Evolutionary conservation across 805 yeast species (phyloP).

Genomic region (Cyberlindnera mrakii): DNA sequence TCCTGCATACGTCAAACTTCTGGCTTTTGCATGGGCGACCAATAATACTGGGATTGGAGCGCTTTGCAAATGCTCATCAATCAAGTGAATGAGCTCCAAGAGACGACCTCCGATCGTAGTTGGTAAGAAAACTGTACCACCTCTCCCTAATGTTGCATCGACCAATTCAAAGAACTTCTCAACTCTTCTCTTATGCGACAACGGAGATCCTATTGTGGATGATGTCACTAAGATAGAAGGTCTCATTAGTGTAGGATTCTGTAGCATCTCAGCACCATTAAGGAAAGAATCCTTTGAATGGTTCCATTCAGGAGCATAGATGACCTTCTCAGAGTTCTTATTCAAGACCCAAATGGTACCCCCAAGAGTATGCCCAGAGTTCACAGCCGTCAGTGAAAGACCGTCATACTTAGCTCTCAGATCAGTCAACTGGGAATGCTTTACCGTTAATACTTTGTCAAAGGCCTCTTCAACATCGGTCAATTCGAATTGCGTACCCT

Average conservation of each 20-base stretch:
- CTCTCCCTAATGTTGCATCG: slow-evolving; percentile 59
- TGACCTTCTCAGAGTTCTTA: slow-evolving; percentile 69
- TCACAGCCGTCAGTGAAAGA: slow-evolving; percentile 68
- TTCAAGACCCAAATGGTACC: slow-evolving; percentile 84
- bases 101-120: slow-evolving; percentile 76
- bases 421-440: slow-evolving; percentile 71
- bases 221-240: slow-evolving; percentile 83
- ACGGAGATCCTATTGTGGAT: slow-evolving; percentile 56
- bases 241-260: slow-evolving; percentile 57
- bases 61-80: slow-evolving; percentile 55
- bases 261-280: slow-evolving; percentile 60
- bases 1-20: slow-evolving; percentile 73
- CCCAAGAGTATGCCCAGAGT: slow-evolving; percentile 90
- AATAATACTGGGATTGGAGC: slow-evolving; percentile 62
- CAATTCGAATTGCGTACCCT: slow-evolving; percentile 51
- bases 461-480: slow-evolving; percentile 76
- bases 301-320: slow-evolving; percentile 92
- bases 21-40: slow-evolving; percentile 73
- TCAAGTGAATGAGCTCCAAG: slow-evolving; percentile 66
- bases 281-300: slow-evolving; percentile 85
- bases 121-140: slow-evolving; percentile 81
- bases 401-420: slow-evolving; percentile 57
- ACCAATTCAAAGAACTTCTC: slow-evolving; percentile 58
- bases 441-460: slow-evolving; percentile 62
- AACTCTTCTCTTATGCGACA: slow-evolving; percentile 56